Evolutionary conservation across 2,329 filamentous ascomycete genomes (phyloP).

Genomic region (Xylariales sp.): DNA sequence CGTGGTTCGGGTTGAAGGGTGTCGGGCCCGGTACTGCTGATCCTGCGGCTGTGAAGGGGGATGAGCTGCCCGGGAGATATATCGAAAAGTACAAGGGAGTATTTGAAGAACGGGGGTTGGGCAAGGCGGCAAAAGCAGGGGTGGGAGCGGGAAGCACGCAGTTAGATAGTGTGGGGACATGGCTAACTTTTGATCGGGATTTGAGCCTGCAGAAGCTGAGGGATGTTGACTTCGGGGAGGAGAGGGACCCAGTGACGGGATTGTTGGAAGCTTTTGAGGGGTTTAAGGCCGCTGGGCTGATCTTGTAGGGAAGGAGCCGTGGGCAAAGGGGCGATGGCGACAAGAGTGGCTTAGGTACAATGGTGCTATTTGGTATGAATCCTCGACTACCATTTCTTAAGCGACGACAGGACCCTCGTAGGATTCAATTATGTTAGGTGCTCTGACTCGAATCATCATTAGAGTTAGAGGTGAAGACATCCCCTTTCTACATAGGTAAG

Average conservation of each 20-base stretch:
- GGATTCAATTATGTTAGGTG: too few species aligned
- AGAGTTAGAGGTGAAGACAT: too few species aligned
- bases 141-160: conserved; percentile 33
- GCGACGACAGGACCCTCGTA: too few species aligned
- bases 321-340: too few species aligned
- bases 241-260: conserved; percentile 31
- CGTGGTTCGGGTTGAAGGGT: conserved; percentile 28
- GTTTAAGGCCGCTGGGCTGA: conserved; percentile 22
- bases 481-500: too few species aligned
- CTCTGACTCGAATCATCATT: too few species aligned
- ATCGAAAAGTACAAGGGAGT: conserved; percentile 23
- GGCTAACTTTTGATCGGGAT: conserved; percentile 44
- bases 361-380: too few species aligned
- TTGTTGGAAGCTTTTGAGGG: conserved; percentile 39
- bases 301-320: too few species aligned
- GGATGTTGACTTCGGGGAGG: conserved; percentile 33
- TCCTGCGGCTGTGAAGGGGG: conserved; percentile 3
- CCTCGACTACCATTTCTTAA: too few species aligned
- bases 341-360: too few species aligned
- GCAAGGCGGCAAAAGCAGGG: conserved; percentile 24
- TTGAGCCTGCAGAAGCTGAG: conserved; percentile 36
- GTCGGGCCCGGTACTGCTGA: conserved; percentile 12
- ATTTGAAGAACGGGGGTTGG: conserved; percentile 21
- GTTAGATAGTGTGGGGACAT: conserved; percentile 38
- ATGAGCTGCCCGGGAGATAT: conserved; percentile 25